Base-by-base conservation (phyloP, 495 filamentous ascomycete genomes). In the Tetracladium marchalianum region DNA sequence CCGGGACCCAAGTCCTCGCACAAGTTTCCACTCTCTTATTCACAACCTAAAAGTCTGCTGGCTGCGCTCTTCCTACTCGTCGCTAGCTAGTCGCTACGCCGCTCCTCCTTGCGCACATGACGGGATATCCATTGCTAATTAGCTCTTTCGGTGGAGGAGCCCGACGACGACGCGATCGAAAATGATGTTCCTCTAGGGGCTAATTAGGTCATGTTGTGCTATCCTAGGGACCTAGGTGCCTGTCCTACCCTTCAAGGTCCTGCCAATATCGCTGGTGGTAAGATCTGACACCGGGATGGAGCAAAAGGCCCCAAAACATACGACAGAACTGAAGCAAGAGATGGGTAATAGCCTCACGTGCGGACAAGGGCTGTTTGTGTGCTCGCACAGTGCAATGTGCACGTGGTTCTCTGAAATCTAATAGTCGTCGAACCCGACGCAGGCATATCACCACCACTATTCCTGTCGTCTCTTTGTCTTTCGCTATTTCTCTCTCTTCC, bases 201-300 rank as follows among this genome's bases (percentile, higher is more conserved):
- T 44, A 34, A 44, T 44, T 44, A 44, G 42, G 42, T 36, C 31
- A 44, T 44, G 16, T 34, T 35, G 13, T 9, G 11, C 15, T 17
- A n/a, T 34, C 15, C 24, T n/a, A n/a, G n/a, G n/a, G n/a, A n/a
- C n/a, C 31, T 34, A 3, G 10, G 33, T 44, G 42, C 13, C 15
- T 39, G 13, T 31, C 42, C 42, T 13, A 27, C 22, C 22, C 22
- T 27, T 27, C 22, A 27, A 27, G 22, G 22, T 27, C 22, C 3
- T 27, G 22, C 22, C 22, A 27, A 27, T 27, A 27, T 27, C 22
- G 7, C 22, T 27, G 22, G 22, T 27, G 22, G 22, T 27, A 7
- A 27, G 22, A 27, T 27, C 22, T 27, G 22, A 27, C 22, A 27
- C 22, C 22, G 3, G 22, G 22, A 27, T 27, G 22, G 22, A 27